These are phyloP conservation scores for Schizophyllum amplum DNA, from an alignment of 1,284 basidiomycete species.

Conservation along the genomic window DNA sequence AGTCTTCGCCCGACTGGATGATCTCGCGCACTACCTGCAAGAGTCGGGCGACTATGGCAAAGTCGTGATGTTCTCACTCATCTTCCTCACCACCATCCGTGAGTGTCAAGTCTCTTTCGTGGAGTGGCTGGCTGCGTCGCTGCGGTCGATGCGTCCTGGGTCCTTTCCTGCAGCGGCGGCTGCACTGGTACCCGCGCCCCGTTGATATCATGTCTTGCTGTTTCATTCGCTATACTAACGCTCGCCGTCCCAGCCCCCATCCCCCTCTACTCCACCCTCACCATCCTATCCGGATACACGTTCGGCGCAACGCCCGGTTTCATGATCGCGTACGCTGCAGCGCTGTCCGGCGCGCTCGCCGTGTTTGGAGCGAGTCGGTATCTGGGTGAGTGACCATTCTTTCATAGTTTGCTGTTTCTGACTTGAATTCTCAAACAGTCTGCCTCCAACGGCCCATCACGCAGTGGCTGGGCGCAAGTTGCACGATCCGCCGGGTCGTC, in stretches of 20 bases:
- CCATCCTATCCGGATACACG: constrained; percentile 81
- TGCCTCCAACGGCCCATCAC: constrained; percentile 33
- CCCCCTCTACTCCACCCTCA: constrained; percentile 83
- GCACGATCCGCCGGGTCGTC: constrained; percentile 66
- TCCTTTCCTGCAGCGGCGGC: too few relatives aligned
- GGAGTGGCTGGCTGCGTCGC: too few relatives aligned
- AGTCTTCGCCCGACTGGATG: constrained; percentile 37
- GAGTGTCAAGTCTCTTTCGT: constrained; percentile 26
- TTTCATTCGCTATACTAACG: constrained; percentile 7
- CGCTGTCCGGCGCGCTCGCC: constrained; percentile 68
- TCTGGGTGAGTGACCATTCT: constrained; percentile 42
- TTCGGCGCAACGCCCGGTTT: constrained; percentile 77
- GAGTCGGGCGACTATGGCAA: constrained; percentile 60
- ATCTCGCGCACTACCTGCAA: constrained; percentile 65
- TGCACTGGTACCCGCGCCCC: constrained; percentile 2
- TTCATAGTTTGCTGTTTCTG: not conserved
- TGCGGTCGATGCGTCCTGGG: too few relatives aligned
- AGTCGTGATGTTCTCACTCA: constrained; percentile 65
- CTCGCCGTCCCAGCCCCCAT: constrained; percentile 49
- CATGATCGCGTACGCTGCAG: constrained; percentile 78
- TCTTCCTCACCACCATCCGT: constrained; percentile 80
- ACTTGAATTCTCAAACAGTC: not conserved
- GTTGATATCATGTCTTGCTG: constrained; percentile 13
- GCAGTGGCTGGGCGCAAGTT: constrained; percentile 59
- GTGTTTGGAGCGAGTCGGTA: constrained; percentile 76